Percentiles rank a stretch among this genome's conserved stretches.
Conservation (phyloP, 768 basidiomycete genomes). For the Amanita exitialis region DNA sequence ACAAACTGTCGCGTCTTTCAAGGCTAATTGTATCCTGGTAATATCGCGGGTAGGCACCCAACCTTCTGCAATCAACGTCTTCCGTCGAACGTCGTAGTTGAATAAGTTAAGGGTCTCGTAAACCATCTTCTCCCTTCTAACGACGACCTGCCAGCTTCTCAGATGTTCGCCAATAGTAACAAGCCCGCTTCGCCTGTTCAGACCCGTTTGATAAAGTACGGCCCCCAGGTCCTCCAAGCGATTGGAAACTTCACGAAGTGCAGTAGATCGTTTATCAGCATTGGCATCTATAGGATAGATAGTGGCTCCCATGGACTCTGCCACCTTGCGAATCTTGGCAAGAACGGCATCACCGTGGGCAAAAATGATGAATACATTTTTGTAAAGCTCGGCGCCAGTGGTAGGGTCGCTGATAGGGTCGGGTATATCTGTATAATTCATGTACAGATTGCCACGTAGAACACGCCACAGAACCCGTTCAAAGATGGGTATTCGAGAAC, state of each 20-base stretch:
- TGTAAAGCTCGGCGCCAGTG: conserved; percentile 77
- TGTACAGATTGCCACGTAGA: conserved; percentile 93
- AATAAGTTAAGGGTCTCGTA: conserved; percentile 94
- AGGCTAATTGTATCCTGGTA: conserved; percentile 70
- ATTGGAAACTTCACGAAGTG: conserved; percentile 78
- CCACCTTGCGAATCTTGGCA: conserved; percentile 94
- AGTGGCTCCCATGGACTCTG: conserved; percentile 98
- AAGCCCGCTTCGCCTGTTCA: conserved; percentile 75
- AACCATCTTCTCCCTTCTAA: conserved; percentile 91
- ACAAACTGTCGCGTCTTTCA: conserved; percentile 79
- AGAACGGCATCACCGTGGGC: conserved; percentile 91
- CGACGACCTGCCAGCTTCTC: conserved; percentile 88
- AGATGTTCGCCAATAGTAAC: conserved; percentile 77
- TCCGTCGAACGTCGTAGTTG: conserved; percentile 88
- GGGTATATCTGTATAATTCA: conserved; percentile 95
- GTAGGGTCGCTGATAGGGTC: conserved; percentile 87
- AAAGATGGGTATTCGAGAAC: conserved; percentile 83
- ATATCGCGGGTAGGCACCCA: conserved; percentile 97
- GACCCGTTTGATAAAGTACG: conserved; percentile 82
- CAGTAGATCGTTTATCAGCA: conserved; percentile 83
- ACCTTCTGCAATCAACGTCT: conserved; percentile 93
- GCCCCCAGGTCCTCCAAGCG: conserved; percentile 89
- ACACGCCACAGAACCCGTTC: conserved; percentile 98
- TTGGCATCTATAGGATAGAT: conserved; percentile 95
- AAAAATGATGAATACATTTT: conserved; percentile 99